A percentile compares a stretch with the other conserved stretches of the same genome.
phyloP scores from a whole-genome alignment of 2,329 filamentous ascomycete species.

The Zymoseptoria brevis region DNA sequence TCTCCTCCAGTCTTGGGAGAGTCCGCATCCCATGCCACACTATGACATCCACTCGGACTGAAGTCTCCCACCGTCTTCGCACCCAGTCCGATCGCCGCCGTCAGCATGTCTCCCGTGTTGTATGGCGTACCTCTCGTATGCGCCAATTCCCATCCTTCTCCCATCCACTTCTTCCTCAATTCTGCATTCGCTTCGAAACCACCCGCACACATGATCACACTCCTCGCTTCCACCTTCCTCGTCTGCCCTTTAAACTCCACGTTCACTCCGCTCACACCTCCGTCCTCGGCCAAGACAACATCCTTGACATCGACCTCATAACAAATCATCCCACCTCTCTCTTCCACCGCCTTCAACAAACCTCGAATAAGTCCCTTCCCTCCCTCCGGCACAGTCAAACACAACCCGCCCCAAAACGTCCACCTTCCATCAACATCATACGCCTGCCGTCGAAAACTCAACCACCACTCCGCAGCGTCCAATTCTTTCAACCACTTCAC shows the following conservation, averaged over 20 bases:
- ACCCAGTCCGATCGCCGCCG: constrained; percentile 45
- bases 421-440: constrained; percentile 54
- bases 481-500: constrained; percentile 25
- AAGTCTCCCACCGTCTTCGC: constrained; percentile 44
- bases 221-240: constrained; percentile 28
- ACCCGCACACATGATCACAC: constrained; percentile 51
- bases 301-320: constrained; percentile 42
- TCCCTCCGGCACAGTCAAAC: constrained; percentile 51
- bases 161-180: constrained; percentile 49
- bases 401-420: constrained; percentile 61
- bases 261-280: constrained; percentile 29
- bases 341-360: constrained; percentile 38
- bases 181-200: constrained; percentile 56
- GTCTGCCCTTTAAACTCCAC: constrained; percentile 23
- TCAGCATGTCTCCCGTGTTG: constrained; percentile 53
- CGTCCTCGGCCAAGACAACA: constrained; percentile 31
- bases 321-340: constrained; percentile 37
- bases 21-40: constrained; percentile 58
- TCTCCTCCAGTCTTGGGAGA: constrained; percentile 49
- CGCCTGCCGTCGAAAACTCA: constrained; percentile 59
- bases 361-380: constrained; percentile 52
- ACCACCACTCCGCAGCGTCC: constrained; percentile 30
- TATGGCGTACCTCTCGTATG: constrained; percentile 56
- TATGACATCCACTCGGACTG: constrained; percentile 59
- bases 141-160: constrained; percentile 56